Percentiles rank a stretch among this genome's conserved stretches.
phyloP scores from a whole-genome alignment of 1,284 basidiomycete genomes.

The Volvariella volvacea region DNA sequence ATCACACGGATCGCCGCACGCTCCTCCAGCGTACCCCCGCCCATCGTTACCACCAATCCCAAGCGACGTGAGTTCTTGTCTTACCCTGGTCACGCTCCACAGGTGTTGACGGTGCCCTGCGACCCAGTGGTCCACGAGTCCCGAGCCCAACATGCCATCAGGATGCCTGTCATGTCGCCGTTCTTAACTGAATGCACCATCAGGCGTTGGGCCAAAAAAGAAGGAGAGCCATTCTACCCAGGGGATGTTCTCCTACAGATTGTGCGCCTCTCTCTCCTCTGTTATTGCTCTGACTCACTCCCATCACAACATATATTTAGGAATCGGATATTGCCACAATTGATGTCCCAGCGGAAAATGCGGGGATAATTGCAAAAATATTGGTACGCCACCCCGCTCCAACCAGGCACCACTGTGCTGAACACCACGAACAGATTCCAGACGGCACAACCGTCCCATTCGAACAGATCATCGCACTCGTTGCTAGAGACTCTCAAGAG shows the following conservation, averaged over 20 bases:
- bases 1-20: slow-evolving; percentile 8
- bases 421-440: slow-evolving; percentile 21
- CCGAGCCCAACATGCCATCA: slow-evolving; percentile 28
- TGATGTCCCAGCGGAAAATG: slow-evolving; percentile 31
- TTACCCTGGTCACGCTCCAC: neutral
- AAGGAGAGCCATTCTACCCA: slow-evolving; percentile 33
- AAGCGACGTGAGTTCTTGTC: slow-evolving; percentile 12
- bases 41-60: neutral
- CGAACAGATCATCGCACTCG: slow-evolving; percentile 32
- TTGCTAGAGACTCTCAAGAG: slow-evolving; percentile 24
- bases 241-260: slow-evolving; percentile 38
- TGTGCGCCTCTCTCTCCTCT: slow-evolving; percentile 18
- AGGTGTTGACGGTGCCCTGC: neutral
- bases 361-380: slow-evolving; percentile 34
- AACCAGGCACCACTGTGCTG: slow-evolving; percentile 1
- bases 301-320: slow-evolving; percentile 13
- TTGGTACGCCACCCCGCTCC: slow-evolving; percentile 18
- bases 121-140: slow-evolving; percentile 27
- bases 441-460: slow-evolving; percentile 34
- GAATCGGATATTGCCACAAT: slow-evolving; percentile 31
- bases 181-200: slow-evolving; percentile 38
- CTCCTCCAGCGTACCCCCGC: neutral
- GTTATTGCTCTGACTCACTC: slow-evolving; percentile 1
- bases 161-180: slow-evolving; percentile 43
- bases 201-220: slow-evolving; percentile 34